Percentiles rank a stretch among this genome's conserved stretches.
These are phyloP conservation scores for Babesia gibsoni DNA, from an alignment of 169 alveolate genomes.

Conservation along the genomic window DNA sequence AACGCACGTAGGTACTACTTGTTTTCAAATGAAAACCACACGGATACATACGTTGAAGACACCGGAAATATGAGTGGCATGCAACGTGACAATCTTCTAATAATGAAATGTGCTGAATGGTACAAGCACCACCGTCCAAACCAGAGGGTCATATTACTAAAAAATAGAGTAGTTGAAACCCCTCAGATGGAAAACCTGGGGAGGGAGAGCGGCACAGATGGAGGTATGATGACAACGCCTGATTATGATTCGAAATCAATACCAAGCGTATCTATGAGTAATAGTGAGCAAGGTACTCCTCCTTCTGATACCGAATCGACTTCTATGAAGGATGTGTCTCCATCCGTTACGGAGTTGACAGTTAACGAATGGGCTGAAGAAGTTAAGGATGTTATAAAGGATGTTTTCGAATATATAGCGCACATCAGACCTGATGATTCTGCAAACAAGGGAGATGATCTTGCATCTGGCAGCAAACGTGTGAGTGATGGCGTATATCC, in stretches of 20 bases:
- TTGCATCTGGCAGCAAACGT: background rate
- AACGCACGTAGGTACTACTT: slow-evolving; percentile 20
- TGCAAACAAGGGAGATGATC: background rate
- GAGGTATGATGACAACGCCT: no score
- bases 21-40: slow-evolving; percentile 53
- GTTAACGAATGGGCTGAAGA: slow-evolving; percentile 33
- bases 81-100: slow-evolving; percentile 34
- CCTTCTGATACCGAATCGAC: no score
- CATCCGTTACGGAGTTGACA: slow-evolving; percentile 2
- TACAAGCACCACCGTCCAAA: slow-evolving; percentile 29
- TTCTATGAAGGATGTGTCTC: no score
- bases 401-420: slow-evolving; percentile 22
- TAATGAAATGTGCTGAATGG: slow-evolving; percentile 56
- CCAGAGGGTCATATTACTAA: background rate
- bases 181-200: background rate
- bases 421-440: background rate
- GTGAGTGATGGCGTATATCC: slow-evolving; percentile 30
- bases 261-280: no score
- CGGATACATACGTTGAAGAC: slow-evolving; percentile 39
- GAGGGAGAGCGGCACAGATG: background rate
- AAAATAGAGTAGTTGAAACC: background rate
- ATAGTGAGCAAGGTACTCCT: no score
- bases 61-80: slow-evolving; percentile 2
- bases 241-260: no score
- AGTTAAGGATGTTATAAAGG: background rate